Percentiles rank a stretch among this genome's conserved stretches.
These are phyloP conservation scores for Ogataea methanolica DNA, from an alignment of 805 yeast genomes.

Conservation along the genomic window DNA sequence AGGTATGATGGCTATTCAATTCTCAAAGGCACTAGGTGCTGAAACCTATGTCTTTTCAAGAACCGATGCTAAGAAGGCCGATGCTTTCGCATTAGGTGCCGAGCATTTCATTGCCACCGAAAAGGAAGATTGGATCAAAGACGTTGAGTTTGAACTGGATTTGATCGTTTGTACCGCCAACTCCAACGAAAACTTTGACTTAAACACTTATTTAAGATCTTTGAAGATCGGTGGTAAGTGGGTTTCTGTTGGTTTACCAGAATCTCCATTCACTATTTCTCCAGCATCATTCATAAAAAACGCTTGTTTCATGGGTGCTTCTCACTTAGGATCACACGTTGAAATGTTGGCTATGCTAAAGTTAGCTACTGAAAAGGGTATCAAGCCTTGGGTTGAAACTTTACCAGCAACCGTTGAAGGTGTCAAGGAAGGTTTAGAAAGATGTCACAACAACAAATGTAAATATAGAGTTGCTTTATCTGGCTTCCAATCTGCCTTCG, in stretches of 20 bases:
- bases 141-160: conserved; percentile 36
- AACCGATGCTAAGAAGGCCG: conserved; percentile 42
- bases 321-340: conserved; percentile 55
- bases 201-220: conserved; percentile 41
- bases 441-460: conserved; percentile 51
- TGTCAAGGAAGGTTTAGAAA: conserved; percentile 50
- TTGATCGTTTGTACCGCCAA: conserved; percentile 51
- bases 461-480: conserved; percentile 61
- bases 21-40: conserved; percentile 60
- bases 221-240: conserved; percentile 57
- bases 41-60: conserved; percentile 58
- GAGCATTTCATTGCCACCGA: conserved; percentile 49
- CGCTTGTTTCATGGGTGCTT: conserved; percentile 52
- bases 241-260: conserved; percentile 67
- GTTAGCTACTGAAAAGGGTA: conserved; percentile 53
- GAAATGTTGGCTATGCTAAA: conserved; percentile 67
- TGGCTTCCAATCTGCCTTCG: conserved; percentile 46
- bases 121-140: conserved; percentile 31
- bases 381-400: conserved; percentile 61
- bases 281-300: conserved; percentile 37
- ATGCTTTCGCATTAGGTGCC: conserved; percentile 53
- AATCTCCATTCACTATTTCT: conserved; percentile 36
- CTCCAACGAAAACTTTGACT: conserved; percentile 44
- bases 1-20: conserved; percentile 59
- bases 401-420: conserved; percentile 50